Evolutionary conservation across 1,139 yeast species (phyloP).

Genomic region (Geotrichum fermentans): DNA sequence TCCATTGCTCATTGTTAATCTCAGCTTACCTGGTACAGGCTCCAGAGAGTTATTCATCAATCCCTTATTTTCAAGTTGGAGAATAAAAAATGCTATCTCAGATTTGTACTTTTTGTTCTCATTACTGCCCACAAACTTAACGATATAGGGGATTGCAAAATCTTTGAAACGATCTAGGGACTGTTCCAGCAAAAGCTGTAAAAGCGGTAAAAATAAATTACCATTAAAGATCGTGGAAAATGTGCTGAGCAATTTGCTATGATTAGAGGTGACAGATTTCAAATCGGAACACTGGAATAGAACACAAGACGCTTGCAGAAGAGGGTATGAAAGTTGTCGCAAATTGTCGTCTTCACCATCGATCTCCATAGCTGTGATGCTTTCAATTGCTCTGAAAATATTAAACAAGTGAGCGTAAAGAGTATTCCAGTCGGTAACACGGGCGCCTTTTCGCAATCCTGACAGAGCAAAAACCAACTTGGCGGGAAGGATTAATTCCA

Average conservation of each 20-base stretch:
- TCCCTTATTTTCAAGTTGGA: constrained; percentile 18
- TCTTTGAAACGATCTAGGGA: constrained; percentile 28
- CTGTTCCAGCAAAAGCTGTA: constrained; percentile 39
- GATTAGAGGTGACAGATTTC: constrained; percentile 25
- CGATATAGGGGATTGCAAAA: constrained; percentile 26
- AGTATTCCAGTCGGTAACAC: constrained; percentile 37
- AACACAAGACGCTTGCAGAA: constrained; percentile 18
- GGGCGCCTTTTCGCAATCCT: constrained; percentile 40
- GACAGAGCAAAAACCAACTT: constrained; percentile 32
- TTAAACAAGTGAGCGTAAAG: constrained; percentile 22
- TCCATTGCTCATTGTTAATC: constrained; percentile 2
- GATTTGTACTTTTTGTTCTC: constrained; percentile 9
- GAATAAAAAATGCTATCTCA: constrained; percentile 19
- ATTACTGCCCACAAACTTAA: constrained; percentile 20
- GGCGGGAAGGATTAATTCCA: constrained; percentile 20
- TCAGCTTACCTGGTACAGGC: constrained; percentile 18
- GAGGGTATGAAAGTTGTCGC: constrained; percentile 3
- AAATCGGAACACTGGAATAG: constrained; percentile 28
- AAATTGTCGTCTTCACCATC: not conserved
- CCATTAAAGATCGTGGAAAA: constrained; percentile 16
- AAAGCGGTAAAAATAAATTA: constrained; percentile 36
- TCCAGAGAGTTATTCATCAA: constrained; percentile 20
- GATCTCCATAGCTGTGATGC: not conserved
- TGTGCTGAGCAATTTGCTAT: constrained; percentile 20
- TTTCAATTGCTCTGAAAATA: constrained; percentile 2